Base-by-base conservation (phyloP, 768 basidiomycete species). In the Mycena chlorophos region DNA sequence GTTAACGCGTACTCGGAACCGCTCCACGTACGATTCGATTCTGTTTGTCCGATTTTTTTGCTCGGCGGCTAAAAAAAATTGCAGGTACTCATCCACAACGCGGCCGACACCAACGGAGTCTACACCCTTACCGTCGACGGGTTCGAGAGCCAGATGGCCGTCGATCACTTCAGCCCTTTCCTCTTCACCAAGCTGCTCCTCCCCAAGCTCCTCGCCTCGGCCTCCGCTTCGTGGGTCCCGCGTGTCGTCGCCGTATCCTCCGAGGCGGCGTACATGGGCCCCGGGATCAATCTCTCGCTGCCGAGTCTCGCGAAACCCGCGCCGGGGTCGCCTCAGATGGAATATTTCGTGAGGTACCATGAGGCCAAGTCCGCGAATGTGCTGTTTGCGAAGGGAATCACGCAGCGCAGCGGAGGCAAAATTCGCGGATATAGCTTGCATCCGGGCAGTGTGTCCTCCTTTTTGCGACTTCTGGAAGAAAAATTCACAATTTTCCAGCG, bases 71-170 rank as follows among this genome's bases (percentile, higher is more conserved):
- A 22, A n/a, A 34, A 3, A 14, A 10, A 29, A 19, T 28, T 20
- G 10, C 34, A 55, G 54, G 54, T 55, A 5, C 48, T 55, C 40
- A 45, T 55, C 25, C 54, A 55, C 49, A 55, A 55, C 25, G 54
- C 54, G 1, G 54, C 54, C 12, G 30, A 42, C 23, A n/a, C 48
- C 13, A 50, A 22, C 20, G 54, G 48, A 3, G 3, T 19, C 4
- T 50, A 25, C 38, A 42, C 22, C 19, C 45, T 55, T 20, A 55
- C 54, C 5, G 30, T n/a, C 3, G 54, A 55, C 23, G 38, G 30
- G 13, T 17, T 55, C 14, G 54, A 55, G 40, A 29, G 13, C 29
- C 54, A 55, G 37, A 28, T 55, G 2, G 48, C 38, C 14, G 40
- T 30, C 2, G 54, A 29, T 29, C 48, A 55, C 22, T 26, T 55